A percentile compares a stretch with the other conserved stretches of the same genome.
These are phyloP conservation scores for Peronospora destructor DNA, from an alignment of 352 stramenopile genomes.

Conservation along the genomic window DNA sequence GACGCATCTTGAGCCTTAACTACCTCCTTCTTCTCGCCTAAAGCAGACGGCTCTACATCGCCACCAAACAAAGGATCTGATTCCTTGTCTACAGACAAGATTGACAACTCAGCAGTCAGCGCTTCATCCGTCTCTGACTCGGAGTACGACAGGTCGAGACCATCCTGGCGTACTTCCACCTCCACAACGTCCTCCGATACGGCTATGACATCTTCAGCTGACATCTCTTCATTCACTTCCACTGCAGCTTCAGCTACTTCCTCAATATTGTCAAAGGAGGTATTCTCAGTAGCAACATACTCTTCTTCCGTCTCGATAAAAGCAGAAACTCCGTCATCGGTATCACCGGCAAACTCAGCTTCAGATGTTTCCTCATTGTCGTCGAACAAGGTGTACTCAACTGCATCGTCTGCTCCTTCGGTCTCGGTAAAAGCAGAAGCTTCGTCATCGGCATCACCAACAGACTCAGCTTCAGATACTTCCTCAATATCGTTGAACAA, in stretches of 20 bases:
- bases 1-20: neutral
- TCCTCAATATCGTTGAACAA: neutral
- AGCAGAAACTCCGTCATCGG: neutral
- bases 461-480: neutral
- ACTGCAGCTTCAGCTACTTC: neutral
- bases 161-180: conserved; percentile 18
- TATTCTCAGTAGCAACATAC: neutral
- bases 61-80: neutral
- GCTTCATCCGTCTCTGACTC: conserved; percentile 10
- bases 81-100: neutral
- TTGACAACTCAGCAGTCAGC: conserved; percentile 7
- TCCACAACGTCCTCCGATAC: conserved; percentile 18
- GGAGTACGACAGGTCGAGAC: conserved; percentile 14
- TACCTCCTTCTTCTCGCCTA: neutral
- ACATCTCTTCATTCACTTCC: conserved; percentile 2
- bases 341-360: neutral
- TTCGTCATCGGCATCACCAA: conserved; percentile 4
- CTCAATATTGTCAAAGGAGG: neutral
- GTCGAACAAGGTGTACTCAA: neutral
- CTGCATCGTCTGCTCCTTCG: conserved; percentile 1
- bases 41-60: neutral
- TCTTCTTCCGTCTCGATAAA: conserved; percentile 3
- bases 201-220: neutral
- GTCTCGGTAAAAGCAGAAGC: neutral
- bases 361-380: neutral